Evolutionary conservation across 495 filamentous ascomycete genomes (phyloP).

Genomic region (Hypoxylon subgilvum): DNA sequence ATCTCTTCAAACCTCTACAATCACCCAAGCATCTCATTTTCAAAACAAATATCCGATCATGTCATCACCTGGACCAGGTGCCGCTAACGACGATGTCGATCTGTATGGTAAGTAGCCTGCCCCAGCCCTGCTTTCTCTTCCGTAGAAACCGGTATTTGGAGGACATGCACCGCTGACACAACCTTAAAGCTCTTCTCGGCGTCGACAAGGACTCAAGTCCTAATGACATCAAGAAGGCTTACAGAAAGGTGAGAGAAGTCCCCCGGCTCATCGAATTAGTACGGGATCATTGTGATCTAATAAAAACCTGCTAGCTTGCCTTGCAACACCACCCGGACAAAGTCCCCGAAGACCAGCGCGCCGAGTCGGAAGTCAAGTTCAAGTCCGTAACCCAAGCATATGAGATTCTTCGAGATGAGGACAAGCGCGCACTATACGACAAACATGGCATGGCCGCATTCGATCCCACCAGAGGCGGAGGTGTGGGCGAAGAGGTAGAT

Average conservation of each 20-base stretch:
- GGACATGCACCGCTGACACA: slow-evolving; percentile 24
- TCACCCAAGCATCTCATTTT: no score
- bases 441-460: slow-evolving; percentile 96
- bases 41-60: slow-evolving; percentile 39
- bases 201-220: slow-evolving; percentile 72
- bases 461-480: slow-evolving; percentile 67
- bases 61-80: slow-evolving; percentile 44
- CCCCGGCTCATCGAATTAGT: neutral
- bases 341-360: slow-evolving; percentile 84
- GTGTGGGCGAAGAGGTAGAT: slow-evolving; percentile 74
- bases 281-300: slow-evolving; percentile 28
- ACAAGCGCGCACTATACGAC: slow-evolving; percentile 90
- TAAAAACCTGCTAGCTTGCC: slow-evolving; percentile 66
- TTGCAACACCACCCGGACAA: slow-evolving; percentile 93
- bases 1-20: no score
- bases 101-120: slow-evolving; percentile 65
- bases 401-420: slow-evolving; percentile 95
- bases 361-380: slow-evolving; percentile 84
- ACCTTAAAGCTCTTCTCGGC: slow-evolving; percentile 70
- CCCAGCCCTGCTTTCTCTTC: neutral
- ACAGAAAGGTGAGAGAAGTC: slow-evolving; percentile 75
- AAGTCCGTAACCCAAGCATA: slow-evolving; percentile 91
- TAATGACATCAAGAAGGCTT: slow-evolving; percentile 93
- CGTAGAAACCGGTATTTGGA: neutral
- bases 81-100: slow-evolving; percentile 60